A percentile compares a stretch with the other conserved stretches of the same genome.
Conservation (phyloP, 768 basidiomycete species). For the Rhizopogon rudus region DNA sequence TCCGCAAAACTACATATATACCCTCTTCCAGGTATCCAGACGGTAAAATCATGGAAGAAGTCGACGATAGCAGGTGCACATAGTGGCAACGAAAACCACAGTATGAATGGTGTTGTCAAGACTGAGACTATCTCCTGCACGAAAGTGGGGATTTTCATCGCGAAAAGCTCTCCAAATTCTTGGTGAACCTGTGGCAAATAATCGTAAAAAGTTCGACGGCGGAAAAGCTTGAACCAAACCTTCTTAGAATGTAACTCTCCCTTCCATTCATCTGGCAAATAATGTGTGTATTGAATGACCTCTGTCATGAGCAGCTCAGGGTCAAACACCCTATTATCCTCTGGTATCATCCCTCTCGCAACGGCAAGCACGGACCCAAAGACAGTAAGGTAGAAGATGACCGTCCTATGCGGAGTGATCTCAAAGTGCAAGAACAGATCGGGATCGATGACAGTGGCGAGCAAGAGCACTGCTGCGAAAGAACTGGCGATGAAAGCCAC, state of each 20-base stretch:
- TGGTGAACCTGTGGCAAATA: constrained; percentile 62
- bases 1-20: constrained; percentile 98
- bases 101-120: constrained; percentile 87
- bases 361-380: constrained; percentile 88
- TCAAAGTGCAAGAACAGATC: constrained; percentile 93
- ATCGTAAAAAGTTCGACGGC: not conserved
- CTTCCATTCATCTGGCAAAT: constrained; percentile 93
- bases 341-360: constrained; percentile 92
- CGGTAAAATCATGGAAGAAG: constrained; percentile 97
- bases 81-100: constrained; percentile 87
- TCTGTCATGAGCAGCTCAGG: constrained; percentile 90
- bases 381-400: constrained; percentile 86
- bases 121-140: constrained; percentile 87
- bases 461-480: constrained; percentile 90
- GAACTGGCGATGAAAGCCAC: constrained; percentile 95
- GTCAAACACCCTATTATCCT: constrained; percentile 90
- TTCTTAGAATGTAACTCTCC: constrained; percentile 82
- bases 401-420: constrained; percentile 88
- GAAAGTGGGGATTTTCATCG: constrained; percentile 89
- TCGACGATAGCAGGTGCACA: constrained; percentile 92
- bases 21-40: constrained; percentile 94
- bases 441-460: constrained; percentile 90
- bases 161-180: constrained; percentile 88
- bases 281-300: constrained; percentile 92
- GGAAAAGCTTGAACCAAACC: constrained; percentile 34